Evolutionary conservation across 768 basidiomycete genomes (phyloP), one percentile per base, ranked within the genome.

Genomic region (Pholiota molesta): DNA sequence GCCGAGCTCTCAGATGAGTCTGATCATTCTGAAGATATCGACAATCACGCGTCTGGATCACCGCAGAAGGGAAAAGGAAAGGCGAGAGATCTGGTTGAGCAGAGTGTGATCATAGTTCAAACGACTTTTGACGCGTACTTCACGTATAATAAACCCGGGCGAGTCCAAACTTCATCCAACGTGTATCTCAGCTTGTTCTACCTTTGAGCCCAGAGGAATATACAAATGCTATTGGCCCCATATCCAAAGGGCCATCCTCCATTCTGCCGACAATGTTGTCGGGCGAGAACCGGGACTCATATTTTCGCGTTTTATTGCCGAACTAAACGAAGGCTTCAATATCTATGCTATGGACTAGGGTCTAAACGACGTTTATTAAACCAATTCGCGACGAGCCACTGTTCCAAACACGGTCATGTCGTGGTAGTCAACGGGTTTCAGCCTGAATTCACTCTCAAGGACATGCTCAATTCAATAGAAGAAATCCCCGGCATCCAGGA

Each of bases 101-200:
- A 60, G 21, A 66, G 65, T 19, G 67, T 72, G 31, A 73, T 81
- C 57, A 82, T 92, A 52, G 82, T 86, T 4, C 81, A 84, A 26
- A 86, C 92, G 6, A 78, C 87, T 7, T 94, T 95, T 58, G 95
- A 99, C 76, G 86, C 89, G 21, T 99, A 97, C 77, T 92, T 99
- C 72, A 80, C 79, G 6, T 82, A 86, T 42, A 78, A 83, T 29
- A 78, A 87, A 9, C 79, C 86, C 23, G 71, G 71, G 52, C 83
- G 89, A 16, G 75, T 86, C 1, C 84, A 85, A 63, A 96, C 94
- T 31, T 94, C 93, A 33, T 77, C 86, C 62, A 89, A 90, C 67
- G 83, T 93, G 53, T 95, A 73, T 93, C 95, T 0, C 72, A 82
- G 23, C 83, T 89, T 26, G 84, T 94, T 33, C 81, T 87, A 23